phyloP scores from a whole-genome alignment of 495 filamentous ascomycete species.

The Patellaria atrata region DNA sequence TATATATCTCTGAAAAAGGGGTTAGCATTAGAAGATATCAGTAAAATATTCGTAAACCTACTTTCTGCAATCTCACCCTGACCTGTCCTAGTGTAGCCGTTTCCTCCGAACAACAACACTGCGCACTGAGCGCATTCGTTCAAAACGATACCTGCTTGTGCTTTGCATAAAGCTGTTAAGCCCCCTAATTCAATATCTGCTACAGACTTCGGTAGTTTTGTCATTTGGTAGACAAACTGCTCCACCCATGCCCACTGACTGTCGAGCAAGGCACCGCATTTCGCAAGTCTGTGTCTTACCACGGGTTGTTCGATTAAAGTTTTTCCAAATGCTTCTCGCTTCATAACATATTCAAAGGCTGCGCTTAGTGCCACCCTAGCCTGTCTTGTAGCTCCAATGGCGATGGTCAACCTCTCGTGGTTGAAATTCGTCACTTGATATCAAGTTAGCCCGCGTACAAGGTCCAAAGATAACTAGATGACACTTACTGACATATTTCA shows the following conservation, averaged over 20 bases:
- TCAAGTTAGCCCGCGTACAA: too few species aligned
- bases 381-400: slow-evolving; percentile 45
- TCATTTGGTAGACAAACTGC: slow-evolving; percentile 57
- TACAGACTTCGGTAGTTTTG: slow-evolving; percentile 43
- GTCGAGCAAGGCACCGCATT: slow-evolving; percentile 53
- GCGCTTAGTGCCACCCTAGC: slow-evolving; percentile 48
- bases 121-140: slow-evolving; percentile 55
- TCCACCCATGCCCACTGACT: slow-evolving; percentile 61
- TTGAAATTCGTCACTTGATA: slow-evolving; percentile 86
- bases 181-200: slow-evolving; percentile 54
- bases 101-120: slow-evolving; percentile 57
- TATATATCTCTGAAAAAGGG: slow-evolving; percentile 37
- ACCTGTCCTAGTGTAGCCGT: slow-evolving; percentile 53
- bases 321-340: slow-evolving; percentile 64
- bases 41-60: slow-evolving; percentile 28
- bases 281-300: slow-evolving; percentile 56
- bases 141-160: slow-evolving; percentile 52
- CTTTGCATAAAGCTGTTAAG: slow-evolving; percentile 55
- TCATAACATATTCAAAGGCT: slow-evolving; percentile 54
- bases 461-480: too few species aligned
- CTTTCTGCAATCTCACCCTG: slow-evolving; percentile 58
- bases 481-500: slow-evolving; percentile 63
- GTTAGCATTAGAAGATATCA: neutral
- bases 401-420: slow-evolving; percentile 57
- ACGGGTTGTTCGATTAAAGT: slow-evolving; percentile 59